Evolutionary conservation across 768 basidiomycete species (phyloP), one percentile per base, ranked within the genome.

Genomic region (Lepiota venenata): DNA sequence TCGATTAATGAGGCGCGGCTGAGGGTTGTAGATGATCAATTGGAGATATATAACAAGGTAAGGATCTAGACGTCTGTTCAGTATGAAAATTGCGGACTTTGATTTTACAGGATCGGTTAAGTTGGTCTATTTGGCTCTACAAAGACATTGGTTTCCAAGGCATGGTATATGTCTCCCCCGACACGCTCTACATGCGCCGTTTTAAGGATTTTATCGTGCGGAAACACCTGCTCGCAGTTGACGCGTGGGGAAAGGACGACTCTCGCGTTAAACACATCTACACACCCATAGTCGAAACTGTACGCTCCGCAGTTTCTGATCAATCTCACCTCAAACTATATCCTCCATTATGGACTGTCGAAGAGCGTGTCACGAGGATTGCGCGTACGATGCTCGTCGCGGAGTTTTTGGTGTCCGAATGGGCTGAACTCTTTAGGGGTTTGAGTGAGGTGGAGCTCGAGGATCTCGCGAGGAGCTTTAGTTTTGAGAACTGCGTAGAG

Each of bases 91-190:
- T 32, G 2, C 10, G 10, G 32, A 32, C 16, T 25, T 25, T 27
- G 6, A 22, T 35, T 32, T 32, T 32, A 32, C 18, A 84, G 82
- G 83, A 83, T 60, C 77, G 76, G 16, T 65, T 86, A 46, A 83
- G 82, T 62, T 91, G 88, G 89, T 85, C 85, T 0, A 92, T 92
- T 68, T 93, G 91, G 91, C 71, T 90, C 12, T 93, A 88, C 78
- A 93, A 88, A 62, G 87, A 88, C 61, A 86, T 88, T 56, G 88
- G 88, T 11, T 87, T 85, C 74, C 86, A 88, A 69, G 90, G 89
- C 32, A 90, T 92, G 88, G 86, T 88, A 20, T 80, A 88, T 65
- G 78, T 85, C 59, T 80, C 80, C 4, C 74, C 73, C 15, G 77
- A 83, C 8, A 84, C 88, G 2, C 77, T 87, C 1, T 93, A 90